These are phyloP conservation scores for Fusarium nanum DNA, from an alignment of 2,329 filamentous ascomycete genomes.

Conservation along the genomic window DNA sequence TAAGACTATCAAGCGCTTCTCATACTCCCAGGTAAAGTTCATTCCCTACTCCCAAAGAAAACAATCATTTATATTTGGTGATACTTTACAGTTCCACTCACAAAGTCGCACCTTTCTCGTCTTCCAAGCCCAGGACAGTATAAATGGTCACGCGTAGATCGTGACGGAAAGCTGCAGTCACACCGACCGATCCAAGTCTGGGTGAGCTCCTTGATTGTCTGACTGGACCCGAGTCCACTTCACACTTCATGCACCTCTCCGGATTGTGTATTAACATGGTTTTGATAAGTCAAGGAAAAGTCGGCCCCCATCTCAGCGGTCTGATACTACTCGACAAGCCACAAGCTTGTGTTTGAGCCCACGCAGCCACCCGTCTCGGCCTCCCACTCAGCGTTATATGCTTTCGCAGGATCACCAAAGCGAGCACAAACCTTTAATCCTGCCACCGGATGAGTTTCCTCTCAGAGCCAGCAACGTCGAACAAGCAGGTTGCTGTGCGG, in stretches of 20 bases:
- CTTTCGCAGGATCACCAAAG: background rate
- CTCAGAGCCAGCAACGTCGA: slow-evolving; percentile 8
- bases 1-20: background rate
- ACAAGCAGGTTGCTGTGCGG: slow-evolving; percentile 4
- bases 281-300: background rate
- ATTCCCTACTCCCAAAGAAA: background rate
- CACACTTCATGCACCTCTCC: background rate
- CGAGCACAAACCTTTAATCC: background rate
- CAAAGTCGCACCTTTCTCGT: background rate
- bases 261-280: background rate
- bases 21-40: background rate
- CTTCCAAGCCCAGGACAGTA: background rate
- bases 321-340: background rate
- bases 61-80: background rate
- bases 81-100: background rate
- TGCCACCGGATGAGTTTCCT: background rate
- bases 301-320: background rate
- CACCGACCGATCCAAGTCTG: slow-evolving; percentile 12
- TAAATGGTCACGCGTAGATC: slow-evolving; percentile 12
- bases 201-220: background rate
- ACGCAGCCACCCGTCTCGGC: slow-evolving; percentile 30
- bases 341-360: slow-evolving; percentile 11
- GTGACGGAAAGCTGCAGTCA: slow-evolving; percentile 31
- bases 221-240: background rate
- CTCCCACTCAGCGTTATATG: background rate